Evolutionary conservation across 208 protist species (phyloP), one percentile per base, ranked within the genome.

Genomic region (Trypanosoma rangeli): DNA sequence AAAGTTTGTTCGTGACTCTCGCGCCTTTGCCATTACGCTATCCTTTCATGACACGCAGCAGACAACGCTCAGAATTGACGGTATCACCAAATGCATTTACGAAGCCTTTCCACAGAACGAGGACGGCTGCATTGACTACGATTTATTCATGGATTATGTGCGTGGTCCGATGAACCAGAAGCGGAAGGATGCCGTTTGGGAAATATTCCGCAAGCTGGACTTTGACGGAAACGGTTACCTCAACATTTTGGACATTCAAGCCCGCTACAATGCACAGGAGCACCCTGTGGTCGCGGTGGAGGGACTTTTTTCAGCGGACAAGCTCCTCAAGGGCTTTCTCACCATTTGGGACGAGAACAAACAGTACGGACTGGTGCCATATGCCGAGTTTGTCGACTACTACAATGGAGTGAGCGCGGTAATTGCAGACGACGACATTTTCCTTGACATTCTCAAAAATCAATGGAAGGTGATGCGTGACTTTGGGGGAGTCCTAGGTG

Each of bases 361-460:
- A 24, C 59, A 90, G 24, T 93, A 89, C 64, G 90, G 90, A 9
- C 64, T 94, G 48, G 75, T 97, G 46, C 84, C 87, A 24, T 94
- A 89, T 60, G 60, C 89, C 1, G 93, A 97, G 80, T 97, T 95
- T 70, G 54, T 92, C 48, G 93, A 97, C 73, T 97, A 97, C 78
- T 97, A 97, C 79, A 95, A 88, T 67, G 93, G 93, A 3, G 80
- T 97, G 16, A 96, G 90, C 60, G 87, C 89, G 0, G 83, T 92
- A 35, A 94, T 97, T 44, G 86, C 90, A 12, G 73, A 94, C 1
- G 93, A 97, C 68, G 73, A 82, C 3, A 76, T 93, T 20, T 97
- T 97, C 65, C 57, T 92, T 24, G 80, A 82, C 35, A 89, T 96
- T 26, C 74, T 97, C 26, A 46, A 81, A 66, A 87, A 84, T 20